Conservation (phyloP, 192 early-diverging fungal genomes). For the Diversispora epigaea region DNA sequence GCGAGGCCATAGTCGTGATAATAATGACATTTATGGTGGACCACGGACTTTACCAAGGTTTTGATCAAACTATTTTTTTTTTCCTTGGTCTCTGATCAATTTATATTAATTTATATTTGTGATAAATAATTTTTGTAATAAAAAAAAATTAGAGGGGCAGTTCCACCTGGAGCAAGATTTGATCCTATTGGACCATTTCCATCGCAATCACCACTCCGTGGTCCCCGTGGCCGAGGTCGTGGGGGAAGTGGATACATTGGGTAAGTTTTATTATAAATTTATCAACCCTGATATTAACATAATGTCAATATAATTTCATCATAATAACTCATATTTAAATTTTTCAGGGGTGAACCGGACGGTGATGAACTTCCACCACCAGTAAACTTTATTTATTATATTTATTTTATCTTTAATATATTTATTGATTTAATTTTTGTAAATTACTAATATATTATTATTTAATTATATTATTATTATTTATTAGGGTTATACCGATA, state of each 20-base stretch:
- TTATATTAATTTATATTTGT: no score
- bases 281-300: slow-evolving; percentile 1
- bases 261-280: slow-evolving; percentile 28
- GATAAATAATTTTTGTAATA: no score
- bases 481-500: slow-evolving; percentile 28
- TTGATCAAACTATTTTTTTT: not conserved
- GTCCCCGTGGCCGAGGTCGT: slow-evolving; percentile 40
- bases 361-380: slow-evolving; percentile 75
- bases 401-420: no score
- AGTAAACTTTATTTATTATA: not conserved
- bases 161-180: slow-evolving; percentile 86
- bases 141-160: slow-evolving; percentile 64
- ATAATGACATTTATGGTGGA: slow-evolving; percentile 55
- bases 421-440: not conserved
- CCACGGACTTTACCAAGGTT: slow-evolving; percentile 61
- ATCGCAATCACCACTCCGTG: slow-evolving; percentile 41
- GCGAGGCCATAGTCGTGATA: slow-evolving; percentile 32
- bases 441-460: not conserved
- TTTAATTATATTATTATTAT: not conserved
- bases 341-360: slow-evolving; percentile 69
- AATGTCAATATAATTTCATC: slow-evolving; percentile 23
- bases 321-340: no score
- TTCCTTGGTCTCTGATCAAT: no score
- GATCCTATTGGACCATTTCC: slow-evolving; percentile 89
- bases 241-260: slow-evolving; percentile 38